Evolutionary conservation across 1,284 basidiomycete species (phyloP), one percentile per base, ranked within the genome.

Genomic region (Ganoderma meredithae): DNA sequence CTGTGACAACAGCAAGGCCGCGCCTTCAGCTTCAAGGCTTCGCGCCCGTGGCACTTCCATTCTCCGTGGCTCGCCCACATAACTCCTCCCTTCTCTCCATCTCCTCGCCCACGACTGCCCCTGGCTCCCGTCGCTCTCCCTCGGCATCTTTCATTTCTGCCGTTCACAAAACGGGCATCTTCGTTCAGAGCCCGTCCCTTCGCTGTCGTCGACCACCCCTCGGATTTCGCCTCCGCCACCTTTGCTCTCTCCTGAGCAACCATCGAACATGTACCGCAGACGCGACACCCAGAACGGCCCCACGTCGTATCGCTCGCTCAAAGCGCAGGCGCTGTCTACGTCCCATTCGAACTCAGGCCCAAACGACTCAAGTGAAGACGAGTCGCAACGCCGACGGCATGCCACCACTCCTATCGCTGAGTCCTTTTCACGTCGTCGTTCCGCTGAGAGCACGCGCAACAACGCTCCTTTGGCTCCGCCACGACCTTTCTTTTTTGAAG

Each of bases 401-500:
- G 64, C 69, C 43, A 36, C 66, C 61, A 72, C 68, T 53, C 73
- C 75, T 41, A 69, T 72, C 58, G 71, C 75, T 8, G 65, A 72
- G 44, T 62, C 71, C 19, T 72, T 74, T 44, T 41, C 72, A 33
- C 70, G 67, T 22, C 69, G 69, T 22, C 49, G 68, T 3, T 68
- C 71, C 53, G 63, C 60, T 8, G 69, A 69, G n/a, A 52, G 53
- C 10, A 58, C 69, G 7, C 61, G 63, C 5, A 53, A 33, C 31
- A 40, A 40, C 40, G 58, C 61, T 36, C 63, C 69, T n/a, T 63
- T 72, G 41, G 64, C 69, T 17, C 72, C 72, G 64, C 74, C 66
- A 59, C 75, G 63, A 55, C 78, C 69, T 40, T 73, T 66, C 69
- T 78, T 80, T 73, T 63, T 79, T 55, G 71, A 71, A 41, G 72